Conservation (phyloP, 1,284 basidiomycete genomes). For the Fomitopsis schrenkii region DNA sequence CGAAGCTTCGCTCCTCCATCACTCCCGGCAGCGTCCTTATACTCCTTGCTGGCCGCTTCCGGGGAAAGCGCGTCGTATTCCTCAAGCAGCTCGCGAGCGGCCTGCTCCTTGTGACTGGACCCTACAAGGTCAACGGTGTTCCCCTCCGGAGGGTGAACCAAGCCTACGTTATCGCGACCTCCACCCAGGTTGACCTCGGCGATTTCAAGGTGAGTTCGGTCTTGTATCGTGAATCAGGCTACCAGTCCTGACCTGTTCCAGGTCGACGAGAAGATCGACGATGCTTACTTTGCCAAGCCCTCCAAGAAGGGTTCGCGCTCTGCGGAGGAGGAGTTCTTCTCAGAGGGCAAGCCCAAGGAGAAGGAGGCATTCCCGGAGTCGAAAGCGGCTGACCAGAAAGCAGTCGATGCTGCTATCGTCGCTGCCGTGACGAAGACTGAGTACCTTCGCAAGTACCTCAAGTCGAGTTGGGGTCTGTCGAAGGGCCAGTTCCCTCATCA, state of each 20-base stretch:
- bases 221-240: neutral
- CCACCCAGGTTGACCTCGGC: constrained; percentile 89
- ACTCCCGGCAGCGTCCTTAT: constrained; percentile 95
- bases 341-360: constrained; percentile 88
- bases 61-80: constrained; percentile 98
- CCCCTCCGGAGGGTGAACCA: constrained; percentile 98
- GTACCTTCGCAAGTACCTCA: constrained; percentile 91
- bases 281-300: constrained; percentile 92
- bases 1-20: constrained; percentile 84
- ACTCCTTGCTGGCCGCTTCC: constrained; percentile 96
- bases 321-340: constrained; percentile 96
- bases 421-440: constrained; percentile 92
- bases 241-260: constrained; percentile 23
- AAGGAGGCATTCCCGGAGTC: constrained; percentile 90
- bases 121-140: constrained; percentile 98
- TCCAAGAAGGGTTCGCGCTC: constrained; percentile 64
- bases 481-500: constrained; percentile 94
- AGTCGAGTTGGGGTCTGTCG: constrained; percentile 90
- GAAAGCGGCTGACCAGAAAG: constrained; percentile 93
- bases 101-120: constrained; percentile 93
- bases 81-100: constrained; percentile 96
- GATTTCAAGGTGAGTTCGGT: constrained; percentile 63
- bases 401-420: constrained; percentile 82
- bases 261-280: constrained; percentile 90
- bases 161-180: constrained; percentile 98